phyloP scores from a whole-genome alignment of 441 rosid species.

The Corymbia citriodora region DNA sequence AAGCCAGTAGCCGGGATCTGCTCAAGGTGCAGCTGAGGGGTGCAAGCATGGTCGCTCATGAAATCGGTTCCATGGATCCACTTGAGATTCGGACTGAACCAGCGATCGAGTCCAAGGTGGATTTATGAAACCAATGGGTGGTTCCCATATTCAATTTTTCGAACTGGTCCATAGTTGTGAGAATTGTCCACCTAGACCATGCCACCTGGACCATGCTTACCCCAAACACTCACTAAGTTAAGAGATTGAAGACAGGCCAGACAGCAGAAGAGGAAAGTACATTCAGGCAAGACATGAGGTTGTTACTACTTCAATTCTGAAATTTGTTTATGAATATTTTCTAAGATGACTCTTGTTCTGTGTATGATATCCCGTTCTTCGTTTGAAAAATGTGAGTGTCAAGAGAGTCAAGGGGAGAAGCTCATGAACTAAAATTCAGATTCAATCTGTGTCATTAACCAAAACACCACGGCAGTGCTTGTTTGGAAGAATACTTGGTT shows the following conservation, averaged over 20 bases:
- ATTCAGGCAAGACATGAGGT: neutral
- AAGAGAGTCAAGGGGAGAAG: neutral
- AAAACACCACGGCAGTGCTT: neutral
- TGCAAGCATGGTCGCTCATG: neutral
- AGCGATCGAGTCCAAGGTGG: too few species aligned
- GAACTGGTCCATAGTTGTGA: too few species aligned
- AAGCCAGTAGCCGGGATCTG: constrained; percentile 89
- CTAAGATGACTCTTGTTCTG: neutral
- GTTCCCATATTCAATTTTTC: too few species aligned
- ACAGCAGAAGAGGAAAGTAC: too few species aligned
- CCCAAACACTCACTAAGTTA: too few species aligned
- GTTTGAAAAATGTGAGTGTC: neutral
- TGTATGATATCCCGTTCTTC: neutral
- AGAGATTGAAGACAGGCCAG: too few species aligned
- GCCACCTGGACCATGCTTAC: too few species aligned
- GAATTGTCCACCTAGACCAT: too few species aligned
- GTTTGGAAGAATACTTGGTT: neutral
- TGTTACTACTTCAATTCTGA: neutral
- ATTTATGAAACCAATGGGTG: too few species aligned
- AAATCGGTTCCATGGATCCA: too few species aligned
- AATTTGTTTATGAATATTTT: neutral
- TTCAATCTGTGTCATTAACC: neutral
- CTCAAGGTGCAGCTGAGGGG: constrained; percentile 88
- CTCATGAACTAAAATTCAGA: neutral
- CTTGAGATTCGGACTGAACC: too few species aligned